phyloP scores from a whole-genome alignment of 2,329 filamentous ascomycete genomes.

The Neonectria hederae region DNA sequence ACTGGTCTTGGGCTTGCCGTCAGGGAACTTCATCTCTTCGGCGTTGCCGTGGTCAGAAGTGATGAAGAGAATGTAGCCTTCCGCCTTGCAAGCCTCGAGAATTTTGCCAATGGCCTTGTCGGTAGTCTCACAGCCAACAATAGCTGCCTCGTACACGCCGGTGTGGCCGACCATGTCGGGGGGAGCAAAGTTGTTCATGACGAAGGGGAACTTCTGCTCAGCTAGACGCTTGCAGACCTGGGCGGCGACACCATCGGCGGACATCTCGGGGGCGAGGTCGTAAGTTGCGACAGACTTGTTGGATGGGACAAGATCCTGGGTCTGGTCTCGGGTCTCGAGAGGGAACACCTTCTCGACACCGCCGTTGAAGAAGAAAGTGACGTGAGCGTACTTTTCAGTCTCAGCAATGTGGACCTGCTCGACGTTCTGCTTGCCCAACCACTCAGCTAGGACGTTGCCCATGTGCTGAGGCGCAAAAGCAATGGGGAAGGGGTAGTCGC shows the following conservation, averaged over 20 bases:
- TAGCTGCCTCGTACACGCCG: conserved; percentile 93
- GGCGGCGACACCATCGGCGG: conserved; percentile 86
- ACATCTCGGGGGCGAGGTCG: conserved; percentile 96
- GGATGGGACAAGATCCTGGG: conserved; percentile 80
- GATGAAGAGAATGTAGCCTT: conserved; percentile 93
- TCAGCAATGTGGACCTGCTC: conserved; percentile 97
- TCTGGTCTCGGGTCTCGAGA: conserved; percentile 88
- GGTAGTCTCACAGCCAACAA: conserved; percentile 84
- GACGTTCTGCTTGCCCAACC: conserved; percentile 86
- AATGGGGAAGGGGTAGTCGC: conserved; percentile 88
- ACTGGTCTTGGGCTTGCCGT: conserved; percentile 96
- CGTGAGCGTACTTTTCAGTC: conserved; percentile 99
- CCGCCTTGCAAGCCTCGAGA: conserved; percentile 91
- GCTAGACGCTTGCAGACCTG: conserved; percentile 88
- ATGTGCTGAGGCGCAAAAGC: conserved; percentile 96
- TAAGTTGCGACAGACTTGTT: conserved; percentile 93
- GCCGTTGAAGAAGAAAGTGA: conserved; percentile 99
- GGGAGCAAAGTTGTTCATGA: conserved; percentile 99
- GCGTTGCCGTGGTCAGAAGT: conserved; percentile 98
- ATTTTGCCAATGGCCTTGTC: conserved; percentile 95
- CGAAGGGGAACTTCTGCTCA: conserved; percentile 89
- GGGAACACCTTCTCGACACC: conserved; percentile 97
- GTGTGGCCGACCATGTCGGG: conserved; percentile 99
- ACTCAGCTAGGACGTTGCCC: conserved; percentile 98
- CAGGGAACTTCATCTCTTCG: conserved; percentile 97